Conservation (phyloP, 208 protist species). For the Naegleria fowleri region DNA sequence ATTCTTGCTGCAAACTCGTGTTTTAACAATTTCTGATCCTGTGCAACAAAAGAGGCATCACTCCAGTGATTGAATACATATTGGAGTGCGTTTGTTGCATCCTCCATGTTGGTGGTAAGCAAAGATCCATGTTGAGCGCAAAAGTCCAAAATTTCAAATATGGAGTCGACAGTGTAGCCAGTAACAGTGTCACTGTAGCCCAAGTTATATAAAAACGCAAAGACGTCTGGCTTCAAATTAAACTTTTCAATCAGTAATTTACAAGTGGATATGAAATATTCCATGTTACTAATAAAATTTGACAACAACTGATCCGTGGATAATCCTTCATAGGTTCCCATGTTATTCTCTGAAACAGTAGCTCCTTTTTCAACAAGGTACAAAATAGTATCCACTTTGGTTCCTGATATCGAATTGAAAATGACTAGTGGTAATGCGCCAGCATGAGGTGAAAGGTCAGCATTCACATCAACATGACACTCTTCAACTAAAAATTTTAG, state of each 20-base stretch:
- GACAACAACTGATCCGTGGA: background rate
- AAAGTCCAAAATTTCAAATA: too few relatives aligned
- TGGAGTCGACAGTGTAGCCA: too few relatives aligned
- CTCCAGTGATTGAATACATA: too few relatives aligned
- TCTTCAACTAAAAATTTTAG: background rate
- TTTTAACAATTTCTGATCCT: too few relatives aligned
- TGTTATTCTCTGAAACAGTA: background rate
- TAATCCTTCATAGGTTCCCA: background rate
- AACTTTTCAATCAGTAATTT: background rate
- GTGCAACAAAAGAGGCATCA: too few relatives aligned
- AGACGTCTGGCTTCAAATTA: background rate
- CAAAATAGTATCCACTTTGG: background rate
- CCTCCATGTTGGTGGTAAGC: too few relatives aligned
- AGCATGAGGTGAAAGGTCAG: background rate
- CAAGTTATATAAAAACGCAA: too few relatives aligned
- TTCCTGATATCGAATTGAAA: background rate
- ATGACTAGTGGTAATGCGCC: background rate
- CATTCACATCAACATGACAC: background rate
- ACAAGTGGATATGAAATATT: background rate
- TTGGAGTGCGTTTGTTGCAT: too few relatives aligned
- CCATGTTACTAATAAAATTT: background rate
- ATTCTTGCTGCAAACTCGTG: too few relatives aligned
- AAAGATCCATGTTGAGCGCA: too few relatives aligned
- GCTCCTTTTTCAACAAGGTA: background rate
- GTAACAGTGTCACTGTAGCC: too few relatives aligned